Evolutionary conservation across 1,284 basidiomycete genomes (phyloP), one percentile per base, ranked within the genome.

Genomic region (Singerocomus inundabilis): DNA sequence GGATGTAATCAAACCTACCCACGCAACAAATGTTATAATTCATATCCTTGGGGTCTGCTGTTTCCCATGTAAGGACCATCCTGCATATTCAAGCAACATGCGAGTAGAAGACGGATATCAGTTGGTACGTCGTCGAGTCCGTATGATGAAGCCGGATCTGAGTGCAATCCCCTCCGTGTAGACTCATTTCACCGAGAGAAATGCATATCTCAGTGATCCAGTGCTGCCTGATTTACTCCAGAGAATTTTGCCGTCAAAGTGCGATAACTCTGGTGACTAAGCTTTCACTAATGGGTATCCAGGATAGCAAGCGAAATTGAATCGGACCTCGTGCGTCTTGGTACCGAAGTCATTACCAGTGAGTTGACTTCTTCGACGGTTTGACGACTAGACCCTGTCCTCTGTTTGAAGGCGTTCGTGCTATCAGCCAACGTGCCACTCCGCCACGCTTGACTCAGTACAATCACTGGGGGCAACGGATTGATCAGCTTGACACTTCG

Each of bases 41-140:
- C 42, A 15, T 42, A 55, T 38, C 39, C 56, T 45, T 32, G 26
- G 3, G 6, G 39, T 25, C 26, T 13, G 13, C 4, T 6, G 30
- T 18, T 55, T 55, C 46, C 32, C 56, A 57, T 49, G 34, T 28
- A n/a, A 30, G 39, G 31, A 30, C 35, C 9, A 12, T 30, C 26
- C 46, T 21, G 24, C n/a, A n/a, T 18, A 25, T 31, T 15, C 50
- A 34, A 13, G 18, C 34, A 36, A 24, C 46, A 87, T 86, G 85
- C 77, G 77, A 36, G 69, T 80, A 36, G 82, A 86, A 61, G 74
- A 85, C 35, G 83, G 84, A 30, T 85, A 85, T 55, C 83, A 85
- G 54, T 74, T 73, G 54, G 84, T 82, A 52, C 44, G 71, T 62
- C 15, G 25, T 25, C 24, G 18, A 41, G 12, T 41, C 31, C 12